Evolutionary conservation across 805 yeast species (phyloP), one percentile per base, ranked within the genome.

Genomic region (Kregervanrija pseudodelftensis): DNA sequence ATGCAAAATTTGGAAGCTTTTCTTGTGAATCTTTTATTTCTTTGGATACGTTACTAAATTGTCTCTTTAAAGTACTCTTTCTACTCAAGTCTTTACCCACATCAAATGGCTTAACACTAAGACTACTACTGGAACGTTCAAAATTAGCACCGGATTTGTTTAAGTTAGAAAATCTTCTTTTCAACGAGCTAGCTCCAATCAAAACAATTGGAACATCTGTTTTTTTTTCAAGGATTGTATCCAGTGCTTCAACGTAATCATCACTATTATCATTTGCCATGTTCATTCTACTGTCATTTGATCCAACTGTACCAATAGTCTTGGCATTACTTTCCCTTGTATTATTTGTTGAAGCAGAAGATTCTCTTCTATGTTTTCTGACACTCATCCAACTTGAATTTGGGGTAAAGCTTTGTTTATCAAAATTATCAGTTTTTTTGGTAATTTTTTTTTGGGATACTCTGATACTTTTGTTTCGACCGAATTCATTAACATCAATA

Each of bases 151-250:
- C 9, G 5, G 22, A 30, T 16, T 35, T 39, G 9, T 32, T 35
- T 11, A 13, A 13, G 17, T 17, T 39, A 33, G 40, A 39, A 37
- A 43, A 32, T 22, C 45, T 37, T 43, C 55, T 43, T 42, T 50
- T 38, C 11, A 51, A 33, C 3, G 54, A 38, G 11, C 40, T 42
- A n/a, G 46, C 13, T 14, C 51, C 41, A 11, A 51, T 46, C 11
- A 36, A 16, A 9, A 50, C 40, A n/a, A 36, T 33, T 8, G 42
- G 30, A 14, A 13, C 39, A n/a, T 33, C 39, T 12, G 35, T n/a
- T 15, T n/a, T 8, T 9, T 13, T 11, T 14, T 17, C 37, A 9
- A 37, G 38, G 11, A 42, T 15, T 10, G 45, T 37, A 7, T 22
- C 28, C 16, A 33, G 10, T 44, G 45, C 36, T 11, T 30, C 8